These are phyloP conservation scores for Ramalina intermedia DNA, from an alignment of 495 filamentous ascomycete species.

Conservation along the genomic window DNA sequence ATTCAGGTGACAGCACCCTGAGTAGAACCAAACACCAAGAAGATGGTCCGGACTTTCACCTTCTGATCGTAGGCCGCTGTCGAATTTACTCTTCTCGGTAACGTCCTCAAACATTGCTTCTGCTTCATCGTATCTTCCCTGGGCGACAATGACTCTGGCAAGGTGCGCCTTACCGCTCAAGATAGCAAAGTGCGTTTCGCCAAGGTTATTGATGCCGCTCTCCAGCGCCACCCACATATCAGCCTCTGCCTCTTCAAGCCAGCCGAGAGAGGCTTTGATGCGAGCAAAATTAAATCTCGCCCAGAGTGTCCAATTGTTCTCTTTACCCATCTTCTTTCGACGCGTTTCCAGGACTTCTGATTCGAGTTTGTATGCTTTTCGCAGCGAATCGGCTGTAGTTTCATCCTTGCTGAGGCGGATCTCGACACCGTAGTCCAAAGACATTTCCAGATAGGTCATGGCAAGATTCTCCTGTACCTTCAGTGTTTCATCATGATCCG, in stretches of 20 bases:
- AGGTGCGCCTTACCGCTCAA: constrained; percentile 7
- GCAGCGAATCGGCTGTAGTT: constrained; percentile 6
- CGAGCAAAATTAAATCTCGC: constrained; percentile 14
- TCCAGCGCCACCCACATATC: constrained; percentile 6
- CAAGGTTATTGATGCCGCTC: constrained; percentile 11
- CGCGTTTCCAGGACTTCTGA: constrained; percentile 9
- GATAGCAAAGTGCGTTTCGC: constrained; percentile 13
- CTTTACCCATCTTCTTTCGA: constrained; percentile 13
- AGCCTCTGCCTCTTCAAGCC: constrained; percentile 6
- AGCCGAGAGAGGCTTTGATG: constrained; percentile 12
- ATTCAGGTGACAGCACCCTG: neutral
- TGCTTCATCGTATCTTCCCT: neutral
- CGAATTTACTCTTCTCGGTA: neutral
- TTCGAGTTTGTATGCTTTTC: constrained; percentile 9
- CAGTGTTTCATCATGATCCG: neutral
- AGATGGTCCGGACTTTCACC: neutral
- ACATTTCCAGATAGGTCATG: too few species aligned
- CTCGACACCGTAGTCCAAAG: too few species aligned
- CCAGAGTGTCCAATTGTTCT: constrained; percentile 19
- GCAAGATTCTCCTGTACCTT: too few species aligned
- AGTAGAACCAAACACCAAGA: neutral
- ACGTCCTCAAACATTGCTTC: neutral
- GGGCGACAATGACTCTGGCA: neutral
- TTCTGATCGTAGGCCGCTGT: neutral
- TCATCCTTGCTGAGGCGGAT: too few species aligned